These are phyloP conservation scores for Penicillium cataractarum DNA, from an alignment of 495 filamentous ascomycete species.

Conservation along the genomic window DNA sequence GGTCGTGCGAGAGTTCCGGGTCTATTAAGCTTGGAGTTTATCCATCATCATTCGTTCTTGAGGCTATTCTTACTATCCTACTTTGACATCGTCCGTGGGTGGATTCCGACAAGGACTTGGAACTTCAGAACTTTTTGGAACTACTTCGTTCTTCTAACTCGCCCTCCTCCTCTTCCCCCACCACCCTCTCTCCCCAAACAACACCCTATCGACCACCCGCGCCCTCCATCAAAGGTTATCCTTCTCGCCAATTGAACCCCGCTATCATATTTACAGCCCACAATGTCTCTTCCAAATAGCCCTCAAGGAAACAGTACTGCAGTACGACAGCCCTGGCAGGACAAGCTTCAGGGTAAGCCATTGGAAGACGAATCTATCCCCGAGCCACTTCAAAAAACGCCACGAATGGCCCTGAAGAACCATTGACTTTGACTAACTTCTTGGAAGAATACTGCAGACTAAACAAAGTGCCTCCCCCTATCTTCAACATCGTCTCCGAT, in stretches of 20 bases:
- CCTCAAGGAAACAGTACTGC: constrained; percentile 25
- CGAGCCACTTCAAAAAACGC: neutral
- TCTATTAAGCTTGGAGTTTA: constrained; percentile 30
- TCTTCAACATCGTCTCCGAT: constrained; percentile 76
- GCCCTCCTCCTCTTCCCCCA: neutral
- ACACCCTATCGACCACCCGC: constrained; percentile 2
- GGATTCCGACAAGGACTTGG: neutral
- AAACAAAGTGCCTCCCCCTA: constrained; percentile 56
- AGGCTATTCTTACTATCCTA: constrained; percentile 10
- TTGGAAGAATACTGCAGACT: constrained; percentile 62
- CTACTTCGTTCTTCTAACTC: neutral
- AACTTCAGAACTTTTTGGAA: neutral
- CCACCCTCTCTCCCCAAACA: neutral
- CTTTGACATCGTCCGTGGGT: constrained; percentile 8
- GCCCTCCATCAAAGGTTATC: constrained; percentile 13
- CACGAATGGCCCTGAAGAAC: neutral
- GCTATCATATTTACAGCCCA: constrained; percentile 11
- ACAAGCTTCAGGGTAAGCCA: constrained; percentile 55
- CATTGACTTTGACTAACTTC: constrained; percentile 6
- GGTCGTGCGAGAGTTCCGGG: constrained; percentile 24
- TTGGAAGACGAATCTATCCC: constrained; percentile 6
- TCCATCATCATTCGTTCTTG: constrained; percentile 13
- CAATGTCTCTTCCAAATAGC: constrained; percentile 37
- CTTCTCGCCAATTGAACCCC: constrained; percentile 8
- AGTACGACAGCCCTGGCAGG: constrained; percentile 49